Evolutionary conservation across 2,329 filamentous ascomycete genomes (phyloP).

Genomic region (Lachnellula occidentalis): DNA sequence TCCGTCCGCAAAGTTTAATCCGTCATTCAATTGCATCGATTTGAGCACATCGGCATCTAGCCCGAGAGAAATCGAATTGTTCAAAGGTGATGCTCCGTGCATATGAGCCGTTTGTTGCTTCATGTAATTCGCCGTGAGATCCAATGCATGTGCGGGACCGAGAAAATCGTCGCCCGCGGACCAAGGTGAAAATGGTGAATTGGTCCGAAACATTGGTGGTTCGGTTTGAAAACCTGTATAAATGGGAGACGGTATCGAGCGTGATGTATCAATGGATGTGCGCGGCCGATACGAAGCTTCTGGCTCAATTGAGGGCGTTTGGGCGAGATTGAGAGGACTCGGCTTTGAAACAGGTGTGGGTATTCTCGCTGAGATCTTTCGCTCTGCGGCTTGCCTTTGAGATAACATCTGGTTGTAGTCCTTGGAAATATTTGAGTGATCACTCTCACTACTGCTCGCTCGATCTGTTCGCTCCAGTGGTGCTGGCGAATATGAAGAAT

Average conservation of each 20-base stretch:
- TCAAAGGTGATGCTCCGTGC: conserved; percentile 13
- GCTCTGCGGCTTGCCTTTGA: conserved; percentile 13
- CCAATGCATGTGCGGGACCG: conserved; percentile 16
- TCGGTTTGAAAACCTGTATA: conserved; percentile 24
- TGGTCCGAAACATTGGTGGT: conserved; percentile 23
- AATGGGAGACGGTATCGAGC: conserved; percentile 23
- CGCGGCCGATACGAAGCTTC: conserved; percentile 12
- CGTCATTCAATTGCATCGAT: conserved; percentile 19
- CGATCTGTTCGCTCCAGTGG: conserved; percentile 19
- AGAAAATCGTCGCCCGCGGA: conserved; percentile 24
- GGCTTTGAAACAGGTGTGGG: conserved; percentile 3
- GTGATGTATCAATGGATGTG: conserved; percentile 14
- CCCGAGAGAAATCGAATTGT: not conserved
- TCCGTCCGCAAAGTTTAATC: conserved; percentile 18
- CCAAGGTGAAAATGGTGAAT: conserved; percentile 22
- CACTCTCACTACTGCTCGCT: conserved; percentile 26
- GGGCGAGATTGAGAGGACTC: conserved; percentile 9
- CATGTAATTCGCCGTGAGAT: conserved; percentile 23
- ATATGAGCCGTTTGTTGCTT: conserved; percentile 11
- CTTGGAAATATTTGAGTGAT: conserved; percentile 23
- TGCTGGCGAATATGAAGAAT: conserved; percentile 20
- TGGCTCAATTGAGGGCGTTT: conserved; percentile 10
- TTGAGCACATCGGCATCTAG: conserved; percentile 16
- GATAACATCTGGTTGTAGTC: conserved; percentile 22
- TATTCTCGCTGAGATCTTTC: not conserved